phyloP scores from a whole-genome alignment of 192 early-diverging fungal species.

The Gamsiella multidivaricata region DNA sequence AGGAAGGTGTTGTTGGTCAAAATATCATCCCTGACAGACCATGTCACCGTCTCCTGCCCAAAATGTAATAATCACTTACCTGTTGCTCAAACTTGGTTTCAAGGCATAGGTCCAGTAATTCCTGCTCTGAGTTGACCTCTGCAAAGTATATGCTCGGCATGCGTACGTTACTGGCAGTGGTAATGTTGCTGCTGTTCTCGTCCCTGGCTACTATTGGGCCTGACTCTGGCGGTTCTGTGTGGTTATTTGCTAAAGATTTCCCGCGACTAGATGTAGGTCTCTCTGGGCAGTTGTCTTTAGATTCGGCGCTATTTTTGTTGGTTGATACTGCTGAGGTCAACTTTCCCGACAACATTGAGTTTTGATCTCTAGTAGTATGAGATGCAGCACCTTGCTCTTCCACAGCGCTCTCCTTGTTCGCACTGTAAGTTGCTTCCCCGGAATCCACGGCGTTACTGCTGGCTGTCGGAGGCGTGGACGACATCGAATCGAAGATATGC shows the following conservation, averaged over 20 bases:
- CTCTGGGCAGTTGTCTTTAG: background rate
- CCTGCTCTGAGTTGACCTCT: constrained; percentile 24
- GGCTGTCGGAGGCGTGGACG: background rate
- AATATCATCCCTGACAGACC: too few species aligned
- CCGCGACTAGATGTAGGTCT: background rate
- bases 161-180: background rate
- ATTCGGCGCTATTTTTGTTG: background rate
- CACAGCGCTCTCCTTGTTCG: background rate
- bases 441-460: background rate
- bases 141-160: constrained; percentile 21
- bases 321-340: background rate
- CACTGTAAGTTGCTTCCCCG: background rate
- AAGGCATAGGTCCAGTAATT: constrained; percentile 13
- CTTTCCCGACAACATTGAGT: too few species aligned
- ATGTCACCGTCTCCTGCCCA: background rate
- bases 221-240: background rate
- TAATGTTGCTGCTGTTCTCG: background rate
- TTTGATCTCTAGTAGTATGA: too few species aligned
- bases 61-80: constrained; percentile 2
- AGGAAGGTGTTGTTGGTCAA: too few species aligned
- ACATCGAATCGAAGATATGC: constrained; percentile 1
- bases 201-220: background rate
- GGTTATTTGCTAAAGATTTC: background rate
- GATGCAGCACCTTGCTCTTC: too few species aligned
- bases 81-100: constrained; percentile 17